Conservation (phyloP, 2,329 filamentous ascomycete genomes). For the Fusarium nematophilum region DNA sequence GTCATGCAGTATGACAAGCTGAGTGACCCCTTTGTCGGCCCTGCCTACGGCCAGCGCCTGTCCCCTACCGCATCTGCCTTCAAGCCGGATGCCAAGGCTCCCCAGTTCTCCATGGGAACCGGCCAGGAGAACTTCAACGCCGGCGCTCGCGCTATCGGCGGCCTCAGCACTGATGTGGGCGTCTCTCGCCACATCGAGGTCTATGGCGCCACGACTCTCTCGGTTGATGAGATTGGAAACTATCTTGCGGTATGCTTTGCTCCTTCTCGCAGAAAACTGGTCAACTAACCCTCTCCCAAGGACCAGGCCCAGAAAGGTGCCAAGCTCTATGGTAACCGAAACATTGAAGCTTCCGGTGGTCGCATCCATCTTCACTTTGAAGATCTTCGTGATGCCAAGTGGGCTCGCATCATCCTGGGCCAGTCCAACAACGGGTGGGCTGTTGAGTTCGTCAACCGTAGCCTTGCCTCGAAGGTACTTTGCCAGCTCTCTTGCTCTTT, state of each 20-base stretch:
- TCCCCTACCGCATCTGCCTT: conserved; percentile 74
- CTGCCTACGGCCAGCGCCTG: conserved; percentile 56
- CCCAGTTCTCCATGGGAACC: conserved; percentile 10
- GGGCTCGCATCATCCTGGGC: conserved; percentile 59
- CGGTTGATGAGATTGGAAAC: conserved; percentile 53
- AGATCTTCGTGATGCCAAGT: conserved; percentile 70
- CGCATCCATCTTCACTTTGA: conserved; percentile 66
- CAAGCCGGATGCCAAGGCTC: conserved; percentile 55
- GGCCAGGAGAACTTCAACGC: conserved; percentile 20
- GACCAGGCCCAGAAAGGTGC: conserved; percentile 50
- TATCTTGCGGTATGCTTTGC: conserved; percentile 57
- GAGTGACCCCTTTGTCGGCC: conserved; percentile 65
- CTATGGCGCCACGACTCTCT: conserved; percentile 47
- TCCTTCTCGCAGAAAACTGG: not conserved
- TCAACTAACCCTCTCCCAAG: conserved; percentile 46
- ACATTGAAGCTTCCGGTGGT: conserved; percentile 51
- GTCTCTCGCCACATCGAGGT: conserved; percentile 60
- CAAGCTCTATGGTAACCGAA: conserved; percentile 52
- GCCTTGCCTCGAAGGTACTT: conserved; percentile 24
- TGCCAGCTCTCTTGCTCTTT: not conserved
- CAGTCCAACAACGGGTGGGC: conserved; percentile 59
- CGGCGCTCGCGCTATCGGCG: conserved; percentile 46
- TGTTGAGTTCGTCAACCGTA: conserved; percentile 39
- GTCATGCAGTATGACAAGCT: conserved; percentile 50
- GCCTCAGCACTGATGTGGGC: conserved; percentile 59